Evolutionary conservation across 768 basidiomycete genomes (phyloP).

Genomic region (Pulveroboletus sp.): DNA sequence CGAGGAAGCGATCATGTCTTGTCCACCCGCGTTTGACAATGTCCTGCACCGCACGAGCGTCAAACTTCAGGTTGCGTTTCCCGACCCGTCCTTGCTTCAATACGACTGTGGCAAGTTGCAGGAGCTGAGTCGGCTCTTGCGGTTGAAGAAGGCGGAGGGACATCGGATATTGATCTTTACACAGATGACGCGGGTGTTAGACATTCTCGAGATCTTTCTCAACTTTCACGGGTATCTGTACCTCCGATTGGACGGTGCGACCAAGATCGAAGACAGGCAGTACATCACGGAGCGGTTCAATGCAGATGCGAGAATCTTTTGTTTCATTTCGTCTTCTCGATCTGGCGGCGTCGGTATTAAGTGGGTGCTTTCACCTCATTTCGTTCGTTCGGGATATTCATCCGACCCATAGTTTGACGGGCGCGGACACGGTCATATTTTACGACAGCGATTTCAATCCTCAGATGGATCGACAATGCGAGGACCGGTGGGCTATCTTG

Average conservation of each 20-base stretch:
- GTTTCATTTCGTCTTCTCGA: constrained; percentile 83
- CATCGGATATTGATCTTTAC: constrained; percentile 94
- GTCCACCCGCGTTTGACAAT: constrained; percentile 55
- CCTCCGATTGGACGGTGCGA: constrained; percentile 90
- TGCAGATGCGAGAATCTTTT: constrained; percentile 72
- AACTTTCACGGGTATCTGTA: constrained; percentile 93
- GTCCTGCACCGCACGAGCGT: constrained; percentile 70
- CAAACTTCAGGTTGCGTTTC: constrained; percentile 90
- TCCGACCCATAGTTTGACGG: constrained; percentile 53
- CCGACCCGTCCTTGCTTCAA: constrained; percentile 82
- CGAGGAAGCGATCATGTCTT: constrained; percentile 23
- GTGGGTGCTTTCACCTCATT: constrained; percentile 41
- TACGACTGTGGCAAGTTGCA: constrained; percentile 97
- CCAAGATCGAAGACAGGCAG: constrained; percentile 91
- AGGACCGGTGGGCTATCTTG: constrained; percentile 63
- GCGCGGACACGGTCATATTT: constrained; percentile 94
- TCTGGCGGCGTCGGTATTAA: constrained; percentile 93
- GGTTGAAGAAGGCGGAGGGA: constrained; percentile 80
- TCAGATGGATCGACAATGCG: constrained; percentile 96
- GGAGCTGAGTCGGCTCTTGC: constrained; percentile 69
- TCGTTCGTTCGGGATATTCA: constrained; percentile 17
- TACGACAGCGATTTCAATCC: constrained; percentile 98
- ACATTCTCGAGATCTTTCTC: constrained; percentile 90
- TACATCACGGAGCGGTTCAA: constrained; percentile 87
- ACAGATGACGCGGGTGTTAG: constrained; percentile 92